Base-by-base conservation (phyloP, 2,329 filamentous ascomycete genomes). In the Saccharata proteae region DNA sequence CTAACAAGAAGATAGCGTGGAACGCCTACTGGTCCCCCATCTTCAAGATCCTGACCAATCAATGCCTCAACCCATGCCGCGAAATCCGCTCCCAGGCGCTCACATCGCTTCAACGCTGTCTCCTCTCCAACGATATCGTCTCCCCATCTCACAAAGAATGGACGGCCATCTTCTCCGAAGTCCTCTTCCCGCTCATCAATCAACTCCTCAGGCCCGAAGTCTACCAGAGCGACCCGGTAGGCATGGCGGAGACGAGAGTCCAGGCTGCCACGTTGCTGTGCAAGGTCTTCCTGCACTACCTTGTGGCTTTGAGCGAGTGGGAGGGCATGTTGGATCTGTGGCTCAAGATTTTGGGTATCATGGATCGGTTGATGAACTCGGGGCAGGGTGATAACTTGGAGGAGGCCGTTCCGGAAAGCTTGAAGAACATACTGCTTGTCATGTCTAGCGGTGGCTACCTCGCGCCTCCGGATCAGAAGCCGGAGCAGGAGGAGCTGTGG, bases 11-110 rank as follows among this genome's bases (percentile, higher is more conserved):
- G 5, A 19, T 26, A 81, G 90, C 90, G 10, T 98, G 90, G 90
- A 85, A 84, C 30, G 84, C 90, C 6, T 98, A 98, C 54, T 98
- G 90, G 90, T 77, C 86, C 10, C 90, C 88, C 2, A 85, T 98
- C 16, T 90, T 98, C 57, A 75, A 84, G 43, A 81, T 84, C 5
- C 62, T 98, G 12, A 90, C 81, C 3, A 75, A 74, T 4, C 90
- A 98, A 58, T 94, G 86, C 57, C 82, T 83, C 32, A 98, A 96
- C 51, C 85, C 86, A 1, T 94, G 85, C 49, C 80, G 88, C 33
- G 86, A 94, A 45, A 83, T 98, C 37, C 77, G 90, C 3, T 81
- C 93, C 46, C 72, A 92, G 47, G 84, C 90, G 2, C 83, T 96
- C 44, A 75, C 79, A 6, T 83, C 78, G 7, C 65, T 98, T 11